These are phyloP conservation scores for Penicillium canescens DNA, from an alignment of 495 filamentous ascomycete species.

Conservation along the genomic window DNA sequence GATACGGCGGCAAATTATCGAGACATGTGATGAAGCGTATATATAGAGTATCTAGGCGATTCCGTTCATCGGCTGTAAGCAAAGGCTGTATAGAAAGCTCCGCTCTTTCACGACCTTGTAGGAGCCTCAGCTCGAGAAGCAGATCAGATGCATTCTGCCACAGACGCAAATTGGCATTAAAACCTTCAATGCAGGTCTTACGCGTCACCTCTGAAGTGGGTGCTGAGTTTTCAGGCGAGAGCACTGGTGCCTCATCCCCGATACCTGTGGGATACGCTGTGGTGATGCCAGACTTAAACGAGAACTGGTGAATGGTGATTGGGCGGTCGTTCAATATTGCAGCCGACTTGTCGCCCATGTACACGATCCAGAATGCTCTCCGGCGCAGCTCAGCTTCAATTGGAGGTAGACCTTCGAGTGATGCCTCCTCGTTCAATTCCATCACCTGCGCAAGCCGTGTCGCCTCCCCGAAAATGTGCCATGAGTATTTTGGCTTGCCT, in stretches of 20 bases:
- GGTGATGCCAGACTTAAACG: conserved; percentile 27
- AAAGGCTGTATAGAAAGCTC: conserved; percentile 1
- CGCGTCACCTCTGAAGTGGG: conserved; percentile 13
- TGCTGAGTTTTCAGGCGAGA: conserved; percentile 5
- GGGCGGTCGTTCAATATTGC: conserved; percentile 28
- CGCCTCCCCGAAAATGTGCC: conserved; percentile 32
- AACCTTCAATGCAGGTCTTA: conserved; percentile 16
- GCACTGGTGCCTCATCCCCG: conserved; percentile 15
- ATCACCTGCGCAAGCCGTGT: conserved; percentile 29
- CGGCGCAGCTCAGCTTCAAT: conserved; percentile 29
- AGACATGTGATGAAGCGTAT: conserved; percentile 21
- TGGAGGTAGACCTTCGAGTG: conserved; percentile 16
- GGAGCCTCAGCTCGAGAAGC: conserved; percentile 17
- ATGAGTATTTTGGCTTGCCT: conserved; percentile 28
- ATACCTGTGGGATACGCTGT: conserved; percentile 22
- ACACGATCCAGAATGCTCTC: conserved; percentile 31
- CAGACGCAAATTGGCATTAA: conserved; percentile 23
- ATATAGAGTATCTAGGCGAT: conserved; percentile 19
- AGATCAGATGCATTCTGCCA: conserved; percentile 24
- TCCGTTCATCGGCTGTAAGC: conserved; percentile 14
- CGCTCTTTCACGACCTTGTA: conserved; percentile 7
- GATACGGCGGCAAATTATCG: conserved; percentile 15
- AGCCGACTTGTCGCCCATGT: conserved; percentile 32
- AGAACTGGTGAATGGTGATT: conserved; percentile 29
- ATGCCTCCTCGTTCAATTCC: conserved; percentile 31